Evolutionary conservation across 805 yeast genomes (phyloP), one percentile per base, ranked within the genome.

Genomic region (Sugiyamaella smithiae): DNA sequence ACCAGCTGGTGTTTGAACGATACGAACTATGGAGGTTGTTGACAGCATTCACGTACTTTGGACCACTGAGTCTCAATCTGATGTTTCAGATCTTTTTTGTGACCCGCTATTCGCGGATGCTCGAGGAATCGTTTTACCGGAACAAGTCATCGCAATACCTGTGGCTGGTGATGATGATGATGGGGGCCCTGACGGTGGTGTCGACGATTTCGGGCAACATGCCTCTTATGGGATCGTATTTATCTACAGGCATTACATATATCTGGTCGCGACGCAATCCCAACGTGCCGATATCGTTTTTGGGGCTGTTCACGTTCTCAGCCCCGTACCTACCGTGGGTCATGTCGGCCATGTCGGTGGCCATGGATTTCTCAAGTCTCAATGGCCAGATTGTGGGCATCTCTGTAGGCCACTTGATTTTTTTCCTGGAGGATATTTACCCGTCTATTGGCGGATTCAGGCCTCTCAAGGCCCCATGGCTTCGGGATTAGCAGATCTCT

Each of bases 221-320:
- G 14, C 59, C 61, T 23, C 55, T 72, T 41, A 53, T 72, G 23
- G 78, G 80, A 2, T 60, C 67, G 1, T 59, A 68, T 16, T 62
- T 80, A 23, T 47, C 67, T 5, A 53, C 59, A 28, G 59, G 67
- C 5, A 51, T 78, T 37, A 57, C 71, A 6, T 78, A 74, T 54
- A 62, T 78, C 24, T 71, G 78, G 73, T 68, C 80, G 2, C 66
- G 78, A 24, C 68, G 72, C 16, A 68, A 71, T 49, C 77, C 78
- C 2, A 68, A 68, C 29, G 64, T 66, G 12, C 64, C 66, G 29
- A 55, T 77, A 16, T 57, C 69, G 4, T 52, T 76, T 25, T 55
- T 76, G 51, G 74, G 78, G 5, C 42, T 79, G 4, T 54, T 70
- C 40, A 64, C 57, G n/a, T 60, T 77, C 35, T 60, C 65, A 20